Base-by-base conservation (phyloP, 139 green algal genomes). In the Edaphochlamys debaryana region DNA sequence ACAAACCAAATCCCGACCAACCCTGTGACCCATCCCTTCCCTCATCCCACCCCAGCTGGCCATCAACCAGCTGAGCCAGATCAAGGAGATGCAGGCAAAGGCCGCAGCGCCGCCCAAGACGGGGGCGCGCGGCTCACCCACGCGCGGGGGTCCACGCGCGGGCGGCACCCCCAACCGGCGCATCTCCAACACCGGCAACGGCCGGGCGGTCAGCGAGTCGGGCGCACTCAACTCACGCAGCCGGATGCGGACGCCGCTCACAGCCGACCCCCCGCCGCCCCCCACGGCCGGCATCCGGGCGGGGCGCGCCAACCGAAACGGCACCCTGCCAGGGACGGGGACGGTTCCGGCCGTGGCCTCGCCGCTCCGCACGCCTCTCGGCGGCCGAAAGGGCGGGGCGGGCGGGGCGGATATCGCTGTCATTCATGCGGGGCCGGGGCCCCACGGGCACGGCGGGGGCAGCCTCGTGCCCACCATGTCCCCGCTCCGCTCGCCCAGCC, bases 241-340 rank as follows among this genome's bases (percentile, higher is more conserved):
- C 60, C 67, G 64, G 40, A 38, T 29, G 8, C 75, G 75, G 0
- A 40, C 75, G 2, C 13, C 75, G 30, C 75, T 81, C 5, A 81
- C 75, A 1, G 75, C 75, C 3, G 75, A 81, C 19, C 75, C 75
- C 23, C 75, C 75, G 41, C 73, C 73, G 38, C 73, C 73, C 56
- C 73, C 73, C 1, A 62, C 68, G 30, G 56, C 73, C 22, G 73
- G 73, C 20, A 56, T 41, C 34, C 73, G 73, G 3, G 73, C 32
- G 8, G 72, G n/a, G n/a, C n/a, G n/a, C n/a, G n/a, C n/a, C n/a
- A n/a, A n/a, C n/a, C n/a, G n/a, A n/a, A n/a, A n/a, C n/a, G n/a
- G n/a, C n/a, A n/a, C n/a, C n/a, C n/a, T n/a, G n/a, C n/a, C n/a
- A n/a, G n/a, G n/a, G n/a, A n/a, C n/a, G n/a, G n/a, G n/a, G n/a